A percentile compares a stretch with the other conserved stretches of the same genome.
Evolutionary conservation across 345 rosid genomes (phyloP).

Genomic region (Gossypioides kirkii): DNA sequence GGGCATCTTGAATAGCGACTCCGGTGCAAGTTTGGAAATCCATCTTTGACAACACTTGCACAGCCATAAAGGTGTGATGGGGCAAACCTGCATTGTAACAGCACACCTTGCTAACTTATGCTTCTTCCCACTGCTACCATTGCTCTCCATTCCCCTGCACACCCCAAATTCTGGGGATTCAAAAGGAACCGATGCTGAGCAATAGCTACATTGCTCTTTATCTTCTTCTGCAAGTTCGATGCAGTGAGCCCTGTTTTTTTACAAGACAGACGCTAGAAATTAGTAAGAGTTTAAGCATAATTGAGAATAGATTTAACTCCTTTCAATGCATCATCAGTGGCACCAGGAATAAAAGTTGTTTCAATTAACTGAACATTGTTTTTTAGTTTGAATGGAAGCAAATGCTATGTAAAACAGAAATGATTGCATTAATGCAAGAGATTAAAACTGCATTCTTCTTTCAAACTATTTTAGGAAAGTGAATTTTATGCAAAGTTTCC

Average conservation of each 20-base stretch:
- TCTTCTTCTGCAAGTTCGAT: conserved; percentile 25
- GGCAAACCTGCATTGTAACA: conserved; percentile 78
- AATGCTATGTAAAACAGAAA: conserved; percentile 1
- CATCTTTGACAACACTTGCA: conserved; percentile 81
- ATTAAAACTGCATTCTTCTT: neutral
- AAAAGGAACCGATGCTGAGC: conserved; percentile 56
- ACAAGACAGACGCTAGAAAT: neutral
- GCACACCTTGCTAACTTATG: conserved; percentile 72
- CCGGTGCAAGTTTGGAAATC: conserved; percentile 51
- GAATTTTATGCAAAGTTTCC: neutral
- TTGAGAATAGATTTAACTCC: neutral
- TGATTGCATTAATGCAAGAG: neutral
- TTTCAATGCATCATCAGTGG: neutral
- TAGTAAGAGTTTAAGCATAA: neutral
- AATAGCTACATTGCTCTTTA: conserved; percentile 61
- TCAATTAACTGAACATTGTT: neutral
- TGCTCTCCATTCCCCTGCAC: conserved; percentile 37
- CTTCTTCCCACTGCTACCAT: conserved; percentile 24
- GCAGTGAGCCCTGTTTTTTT: conserved; percentile 28
- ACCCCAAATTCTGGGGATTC: conserved; percentile 58
- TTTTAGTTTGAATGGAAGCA: neutral
- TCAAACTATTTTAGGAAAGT: neutral
- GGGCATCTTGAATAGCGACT: conserved; percentile 41
- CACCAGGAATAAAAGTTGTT: neutral
- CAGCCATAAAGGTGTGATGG: conserved; percentile 54